Percentiles rank a stretch among this genome's conserved stretches.
Evolutionary conservation across 768 basidiomycete species (phyloP).

Genomic region (Boletus eberwhitei): DNA sequence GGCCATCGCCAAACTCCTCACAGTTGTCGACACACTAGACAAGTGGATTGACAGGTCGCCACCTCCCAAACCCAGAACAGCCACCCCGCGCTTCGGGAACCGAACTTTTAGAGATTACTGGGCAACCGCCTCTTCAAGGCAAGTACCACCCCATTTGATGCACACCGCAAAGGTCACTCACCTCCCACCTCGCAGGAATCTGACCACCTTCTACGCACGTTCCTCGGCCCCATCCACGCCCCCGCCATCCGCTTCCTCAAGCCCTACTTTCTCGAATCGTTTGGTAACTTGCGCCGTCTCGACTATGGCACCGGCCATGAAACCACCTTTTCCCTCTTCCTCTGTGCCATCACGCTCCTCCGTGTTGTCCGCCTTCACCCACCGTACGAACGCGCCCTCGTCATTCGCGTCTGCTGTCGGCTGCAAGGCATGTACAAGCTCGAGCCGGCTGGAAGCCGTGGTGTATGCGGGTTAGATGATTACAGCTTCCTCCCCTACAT

Average conservation of each 20-base stretch:
- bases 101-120: conserved; percentile 79
- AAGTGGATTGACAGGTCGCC: conserved; percentile 82
- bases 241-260: conserved; percentile 59
- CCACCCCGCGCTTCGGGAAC: conserved; percentile 84
- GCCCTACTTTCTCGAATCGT: conserved; percentile 77
- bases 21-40: conserved; percentile 63
- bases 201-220: conserved; percentile 44
- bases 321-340: conserved; percentile 77
- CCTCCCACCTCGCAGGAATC: conserved; percentile 41
- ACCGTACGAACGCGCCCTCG: conserved; percentile 58
- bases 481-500: conserved; percentile 86
- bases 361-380: conserved; percentile 58
- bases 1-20: conserved; percentile 48
- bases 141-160: conserved; percentile 2
- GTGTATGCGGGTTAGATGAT: conserved; percentile 97
- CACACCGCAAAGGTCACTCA: conserved; percentile 3
- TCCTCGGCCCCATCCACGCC: conserved; percentile 46
- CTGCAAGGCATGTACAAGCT: conserved; percentile 87
- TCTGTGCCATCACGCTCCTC: conserved; percentile 65
- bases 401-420: conserved; percentile 69
- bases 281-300: conserved; percentile 86
- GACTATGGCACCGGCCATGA: conserved; percentile 99
- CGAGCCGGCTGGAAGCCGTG: conserved; percentile 96
- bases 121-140: conserved; percentile 77
- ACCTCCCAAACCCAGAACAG: conserved; percentile 45